Evolutionary conservation across 257 asterid genomes (phyloP).

Genomic region (Parsonsia alboflavescens): DNA sequence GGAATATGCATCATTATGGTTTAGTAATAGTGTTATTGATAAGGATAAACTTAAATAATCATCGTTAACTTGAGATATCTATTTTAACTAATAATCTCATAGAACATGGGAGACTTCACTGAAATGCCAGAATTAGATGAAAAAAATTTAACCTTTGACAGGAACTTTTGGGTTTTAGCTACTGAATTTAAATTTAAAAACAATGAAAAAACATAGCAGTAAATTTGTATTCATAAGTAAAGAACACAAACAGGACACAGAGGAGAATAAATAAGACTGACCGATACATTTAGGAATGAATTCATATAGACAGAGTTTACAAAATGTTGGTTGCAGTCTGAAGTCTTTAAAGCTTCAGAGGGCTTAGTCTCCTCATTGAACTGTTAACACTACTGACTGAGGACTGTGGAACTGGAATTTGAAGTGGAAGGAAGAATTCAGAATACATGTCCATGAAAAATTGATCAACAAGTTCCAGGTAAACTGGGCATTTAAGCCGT

Average conservation of each 20-base stretch:
- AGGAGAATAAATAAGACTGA: conserved; percentile 1
- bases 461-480: conserved; percentile 51
- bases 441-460: conserved; percentile 59
- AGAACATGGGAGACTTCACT: background rate
- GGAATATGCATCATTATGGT: no score
- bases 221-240: background rate
- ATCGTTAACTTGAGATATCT: no score
- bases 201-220: background rate
- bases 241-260: background rate
- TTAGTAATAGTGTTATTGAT: no score
- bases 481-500: conserved; percentile 58
- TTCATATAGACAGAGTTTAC: conserved; percentile 1
- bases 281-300: conserved; percentile 6
- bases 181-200: background rate
- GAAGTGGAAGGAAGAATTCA: conserved; percentile 35
- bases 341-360: conserved; percentile 45
- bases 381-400: conserved; percentile 34
- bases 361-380: conserved; percentile 65
- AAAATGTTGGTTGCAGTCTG: no score
- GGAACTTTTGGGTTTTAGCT: background rate
- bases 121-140: background rate
- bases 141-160: background rate
- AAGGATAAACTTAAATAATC: no score
- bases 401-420: conserved; percentile 24
- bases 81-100: background rate